These are phyloP conservation scores for Hawksworthiomyces lignivorus DNA, from an alignment of 2,329 filamentous ascomycete species.

Conservation along the genomic window DNA sequence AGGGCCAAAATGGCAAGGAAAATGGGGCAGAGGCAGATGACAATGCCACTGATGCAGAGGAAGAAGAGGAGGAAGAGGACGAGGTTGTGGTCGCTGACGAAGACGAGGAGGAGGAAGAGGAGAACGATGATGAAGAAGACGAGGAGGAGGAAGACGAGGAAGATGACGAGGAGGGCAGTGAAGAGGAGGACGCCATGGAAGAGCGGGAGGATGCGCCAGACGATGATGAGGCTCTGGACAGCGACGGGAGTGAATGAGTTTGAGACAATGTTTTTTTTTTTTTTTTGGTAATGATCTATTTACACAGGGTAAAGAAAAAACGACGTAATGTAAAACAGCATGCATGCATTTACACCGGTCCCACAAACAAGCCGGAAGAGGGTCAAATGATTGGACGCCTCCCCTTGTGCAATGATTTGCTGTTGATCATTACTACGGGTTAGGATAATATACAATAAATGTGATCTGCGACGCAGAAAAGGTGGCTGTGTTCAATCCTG, in stretches of 20 bases:
- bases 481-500: no score
- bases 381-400: no score
- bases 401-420: no score
- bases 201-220: slow-evolving; percentile 42
- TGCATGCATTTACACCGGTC: no score
- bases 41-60: slow-evolving; percentile 25
- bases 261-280: no score
- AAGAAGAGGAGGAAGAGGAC: slow-evolving; percentile 25
- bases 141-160: slow-evolving; percentile 33
- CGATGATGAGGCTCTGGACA: slow-evolving; percentile 56
- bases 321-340: no score
- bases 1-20: slow-evolving; percentile 25
- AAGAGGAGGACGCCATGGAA: slow-evolving; percentile 37
- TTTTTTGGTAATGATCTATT: no score
- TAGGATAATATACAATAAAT: no score
- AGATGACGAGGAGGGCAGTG: slow-evolving; percentile 35
- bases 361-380: no score
- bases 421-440: no score
- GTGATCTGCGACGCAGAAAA: no score
- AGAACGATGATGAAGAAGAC: slow-evolving; percentile 42
- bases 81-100: slow-evolving; percentile 25
- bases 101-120: slow-evolving; percentile 34
- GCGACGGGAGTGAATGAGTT: slow-evolving; percentile 55
- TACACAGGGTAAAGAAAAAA: background rate
- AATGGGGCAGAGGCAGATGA: slow-evolving; percentile 35